Base-by-base conservation (phyloP, 257 asterid genomes). In the Orobanche coerulescens region DNA sequence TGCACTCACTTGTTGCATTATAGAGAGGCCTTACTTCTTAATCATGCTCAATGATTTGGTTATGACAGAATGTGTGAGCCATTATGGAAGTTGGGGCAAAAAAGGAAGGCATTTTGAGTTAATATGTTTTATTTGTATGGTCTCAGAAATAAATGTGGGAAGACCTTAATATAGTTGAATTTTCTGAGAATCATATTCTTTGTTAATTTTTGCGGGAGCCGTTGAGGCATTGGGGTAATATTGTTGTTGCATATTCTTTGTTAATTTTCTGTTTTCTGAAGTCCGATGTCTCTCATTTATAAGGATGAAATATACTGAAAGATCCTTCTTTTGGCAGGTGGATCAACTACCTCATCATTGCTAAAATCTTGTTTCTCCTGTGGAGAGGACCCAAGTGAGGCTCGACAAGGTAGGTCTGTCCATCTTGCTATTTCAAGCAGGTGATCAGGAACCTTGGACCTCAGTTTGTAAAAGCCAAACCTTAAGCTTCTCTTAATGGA, bases 331-430 rank as follows among this genome's bases (percentile, higher is more conserved):
- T 51, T 76, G 76, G 62, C 85, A 85, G 98, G 87, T 71, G 94
- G 83, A 36, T 76, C 77, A 47, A 67, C 72, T 66, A 24, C 81
- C 30, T 70, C 77, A 13, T 73, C 76, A 48, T 74, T 91, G 30
- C 64, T 85, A 44, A 91, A 72, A 70, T 79, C 91, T 44, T 85
- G 95, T 76, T 85, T 91, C 71, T 87, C 95, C 46, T 91, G 96
- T 51, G 95, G 96, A 61, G 81, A 76, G 20, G 94, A 91, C 77
- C 95, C 95, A 68, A 82, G 81, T 71, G 84, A 75, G 74, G 77
- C 80, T 71, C 89, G 76, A 68, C 86, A 78, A 79, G 98, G 96
- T 87, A 74, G 25, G 63, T 63, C 48, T 69, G 15, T 66, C 64
- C 68, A 33, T 46, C 15, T 76, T 67, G 20, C 76, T 56, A 16